Conservation (phyloP, 2,329 filamentous ascomycete genomes). For the Colletotrichum lentis region DNA sequence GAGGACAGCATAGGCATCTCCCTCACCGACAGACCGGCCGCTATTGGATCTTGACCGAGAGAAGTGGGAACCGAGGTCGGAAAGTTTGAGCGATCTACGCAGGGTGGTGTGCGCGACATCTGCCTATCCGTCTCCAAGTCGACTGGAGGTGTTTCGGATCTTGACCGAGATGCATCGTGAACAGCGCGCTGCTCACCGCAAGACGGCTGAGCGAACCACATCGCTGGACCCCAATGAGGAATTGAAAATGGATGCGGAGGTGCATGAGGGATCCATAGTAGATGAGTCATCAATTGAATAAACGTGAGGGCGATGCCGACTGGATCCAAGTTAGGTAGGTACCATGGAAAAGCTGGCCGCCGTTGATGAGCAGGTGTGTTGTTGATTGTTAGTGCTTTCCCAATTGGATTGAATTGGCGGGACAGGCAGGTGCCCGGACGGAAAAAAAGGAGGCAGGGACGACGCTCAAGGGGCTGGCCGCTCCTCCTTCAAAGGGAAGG, state of each 20-base stretch:
- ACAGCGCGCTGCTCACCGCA: conserved; percentile 15
- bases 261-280: neutral
- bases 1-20: neutral
- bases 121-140: neutral
- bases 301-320: neutral
- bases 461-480: conserved; percentile 1
- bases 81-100: conserved; percentile 29
- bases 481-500: conserved; percentile 8
- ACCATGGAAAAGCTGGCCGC: neutral
- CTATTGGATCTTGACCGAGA: conserved; percentile 33
- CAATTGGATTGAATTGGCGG: neutral
- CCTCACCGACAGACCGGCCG: neutral
- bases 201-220: conserved; percentile 10
- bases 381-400: neutral
- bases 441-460: neutral
- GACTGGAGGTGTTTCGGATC: conserved; percentile 26
- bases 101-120: conserved; percentile 27
- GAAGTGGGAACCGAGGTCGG: conserved; percentile 28
- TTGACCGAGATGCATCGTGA: conserved; percentile 33
- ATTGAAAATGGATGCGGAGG: neutral
- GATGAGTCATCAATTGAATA: conserved; percentile 7
- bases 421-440: neutral
- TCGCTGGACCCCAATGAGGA: conserved; percentile 8
- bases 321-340: no score
- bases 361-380: neutral